phyloP scores from a whole-genome alignment of 2,329 filamentous ascomycete species.

The Chrysoporthe puriensis region DNA sequence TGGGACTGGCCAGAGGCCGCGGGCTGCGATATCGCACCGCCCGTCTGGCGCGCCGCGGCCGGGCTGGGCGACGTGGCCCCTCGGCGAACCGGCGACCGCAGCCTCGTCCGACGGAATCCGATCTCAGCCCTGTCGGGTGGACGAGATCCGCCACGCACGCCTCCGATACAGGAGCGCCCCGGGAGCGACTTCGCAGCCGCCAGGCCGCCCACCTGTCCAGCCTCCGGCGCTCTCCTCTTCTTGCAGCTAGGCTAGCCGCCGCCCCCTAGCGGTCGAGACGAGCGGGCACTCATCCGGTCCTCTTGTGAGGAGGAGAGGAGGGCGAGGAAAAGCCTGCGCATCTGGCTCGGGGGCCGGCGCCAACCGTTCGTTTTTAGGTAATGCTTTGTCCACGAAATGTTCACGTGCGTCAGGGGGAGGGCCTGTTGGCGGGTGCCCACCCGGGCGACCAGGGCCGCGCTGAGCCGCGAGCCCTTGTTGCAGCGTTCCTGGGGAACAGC shows the following conservation, averaged over 20 bases:
- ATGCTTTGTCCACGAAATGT: slow-evolving; percentile 25
- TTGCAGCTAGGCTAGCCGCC: neutral
- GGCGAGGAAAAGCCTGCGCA: neutral
- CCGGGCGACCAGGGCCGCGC: neutral
- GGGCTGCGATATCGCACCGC: slow-evolving; percentile 25
- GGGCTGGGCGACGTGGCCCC: neutral
- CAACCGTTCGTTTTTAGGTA: slow-evolving; percentile 26
- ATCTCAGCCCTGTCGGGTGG: slow-evolving; percentile 2
- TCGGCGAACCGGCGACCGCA: slow-evolving; percentile 18
- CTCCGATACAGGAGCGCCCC: slow-evolving; percentile 26
- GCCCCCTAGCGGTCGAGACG: neutral
- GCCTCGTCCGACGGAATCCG: slow-evolving; percentile 23
- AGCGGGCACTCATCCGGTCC: neutral
- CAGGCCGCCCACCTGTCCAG: neutral
- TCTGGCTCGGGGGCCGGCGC: slow-evolving; percentile 11
- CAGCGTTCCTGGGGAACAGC: slow-evolving; percentile 4
- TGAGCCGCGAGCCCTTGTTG: slow-evolving; percentile 1
- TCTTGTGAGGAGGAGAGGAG: neutral
- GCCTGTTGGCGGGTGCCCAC: slow-evolving; percentile 8
- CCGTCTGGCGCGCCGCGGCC: neutral
- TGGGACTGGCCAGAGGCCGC: neutral
- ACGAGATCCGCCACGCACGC: slow-evolving; percentile 3
- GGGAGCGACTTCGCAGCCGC: slow-evolving; percentile 14
- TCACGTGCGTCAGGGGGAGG: slow-evolving; percentile 19
- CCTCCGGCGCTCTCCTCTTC: neutral